phyloP scores from a whole-genome alignment of 768 basidiomycete species.

The Sarcodon sp. region DNA sequence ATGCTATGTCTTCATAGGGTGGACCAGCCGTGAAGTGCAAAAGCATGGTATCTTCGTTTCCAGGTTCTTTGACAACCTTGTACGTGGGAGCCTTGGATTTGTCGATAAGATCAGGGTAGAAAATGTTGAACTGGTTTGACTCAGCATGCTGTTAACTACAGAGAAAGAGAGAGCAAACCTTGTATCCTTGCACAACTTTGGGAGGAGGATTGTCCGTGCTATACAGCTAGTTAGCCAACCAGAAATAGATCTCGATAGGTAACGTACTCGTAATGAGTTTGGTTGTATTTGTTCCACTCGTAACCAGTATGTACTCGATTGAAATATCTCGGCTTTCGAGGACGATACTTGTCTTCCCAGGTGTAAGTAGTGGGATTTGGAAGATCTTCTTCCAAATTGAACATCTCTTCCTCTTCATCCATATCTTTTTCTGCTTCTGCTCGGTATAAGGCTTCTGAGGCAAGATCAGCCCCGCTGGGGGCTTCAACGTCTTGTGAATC shows the following conservation, averaged over 20 bases:
- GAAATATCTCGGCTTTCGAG: conserved; percentile 95
- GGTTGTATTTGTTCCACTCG: conserved; percentile 99
- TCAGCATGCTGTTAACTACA: not conserved
- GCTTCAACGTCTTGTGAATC: conserved; percentile 45
- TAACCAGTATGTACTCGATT: conserved; percentile 98
- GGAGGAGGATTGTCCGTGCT: conserved; percentile 98
- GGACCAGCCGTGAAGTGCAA: conserved; percentile 93
- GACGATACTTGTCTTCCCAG: conserved; percentile 98
- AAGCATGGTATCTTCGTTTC: conserved; percentile 90
- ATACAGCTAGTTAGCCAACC: conserved; percentile 8
- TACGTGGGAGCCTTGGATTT: conserved; percentile 96
- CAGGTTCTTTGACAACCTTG: conserved; percentile 86
- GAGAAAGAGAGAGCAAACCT: conserved; percentile 30
- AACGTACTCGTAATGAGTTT: conserved; percentile 96
- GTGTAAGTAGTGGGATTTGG: conserved; percentile 77
- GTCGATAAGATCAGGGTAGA: conserved; percentile 98
- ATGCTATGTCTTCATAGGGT: conserved; percentile 98
- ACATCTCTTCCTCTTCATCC: conserved; percentile 92
- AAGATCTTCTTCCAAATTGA: conserved; percentile 88
- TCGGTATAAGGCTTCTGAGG: conserved; percentile 82
- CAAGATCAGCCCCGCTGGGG: conserved; percentile 59
- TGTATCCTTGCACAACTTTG: conserved; percentile 98
- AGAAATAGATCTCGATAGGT: not conserved
- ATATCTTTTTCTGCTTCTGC: conserved; percentile 87
- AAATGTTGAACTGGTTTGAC: conserved; percentile 70